Conservation (phyloP, 768 basidiomycete species). For the Pleurotus ostreatus region DNA sequence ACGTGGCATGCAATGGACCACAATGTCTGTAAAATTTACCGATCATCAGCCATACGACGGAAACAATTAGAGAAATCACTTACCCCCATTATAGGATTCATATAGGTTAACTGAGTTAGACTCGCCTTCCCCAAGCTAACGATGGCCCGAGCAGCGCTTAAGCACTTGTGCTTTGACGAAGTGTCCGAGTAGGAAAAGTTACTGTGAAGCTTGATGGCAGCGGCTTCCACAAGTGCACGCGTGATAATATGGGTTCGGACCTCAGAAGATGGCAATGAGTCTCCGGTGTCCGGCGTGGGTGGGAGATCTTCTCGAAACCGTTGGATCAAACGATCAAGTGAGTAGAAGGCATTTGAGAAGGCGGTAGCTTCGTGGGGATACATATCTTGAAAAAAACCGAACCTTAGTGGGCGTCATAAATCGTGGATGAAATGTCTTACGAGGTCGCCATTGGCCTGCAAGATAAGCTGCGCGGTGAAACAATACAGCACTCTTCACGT, state of each 20-base stretch:
- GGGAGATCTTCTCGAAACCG: conserved; percentile 18
- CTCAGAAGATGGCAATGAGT: neutral
- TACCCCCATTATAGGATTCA: conserved; percentile 51
- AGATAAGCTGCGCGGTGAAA: conserved; percentile 57
- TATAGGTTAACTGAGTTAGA: conserved; percentile 32
- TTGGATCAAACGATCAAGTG: conserved; percentile 43
- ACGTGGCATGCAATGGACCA: conserved; percentile 45
- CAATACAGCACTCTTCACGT: conserved; percentile 52
- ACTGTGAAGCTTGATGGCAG: conserved; percentile 49
- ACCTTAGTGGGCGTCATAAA: neutral
- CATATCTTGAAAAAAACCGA: conserved; percentile 27
- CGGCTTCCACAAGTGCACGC: conserved; percentile 45
- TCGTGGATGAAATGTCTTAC: conserved; percentile 23
- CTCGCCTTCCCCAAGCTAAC: conserved; percentile 26
- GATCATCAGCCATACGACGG: conserved; percentile 4
- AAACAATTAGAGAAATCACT: conserved; percentile 18
- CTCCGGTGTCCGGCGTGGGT: neutral
- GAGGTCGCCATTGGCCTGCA: conserved; percentile 42
- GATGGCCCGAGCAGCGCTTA: conserved; percentile 42
- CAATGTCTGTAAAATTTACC: conserved; percentile 28
- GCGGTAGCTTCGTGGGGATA: conserved; percentile 35
- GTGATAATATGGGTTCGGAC: conserved; percentile 35
- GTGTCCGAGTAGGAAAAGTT: conserved; percentile 40
- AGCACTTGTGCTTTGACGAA: conserved; percentile 37
- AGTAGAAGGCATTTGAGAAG: conserved; percentile 40